Evolutionary conservation across 2,329 filamentous ascomycete genomes (phyloP), one percentile per base, ranked within the genome.

Genomic region (Helotiales sp.): DNA sequence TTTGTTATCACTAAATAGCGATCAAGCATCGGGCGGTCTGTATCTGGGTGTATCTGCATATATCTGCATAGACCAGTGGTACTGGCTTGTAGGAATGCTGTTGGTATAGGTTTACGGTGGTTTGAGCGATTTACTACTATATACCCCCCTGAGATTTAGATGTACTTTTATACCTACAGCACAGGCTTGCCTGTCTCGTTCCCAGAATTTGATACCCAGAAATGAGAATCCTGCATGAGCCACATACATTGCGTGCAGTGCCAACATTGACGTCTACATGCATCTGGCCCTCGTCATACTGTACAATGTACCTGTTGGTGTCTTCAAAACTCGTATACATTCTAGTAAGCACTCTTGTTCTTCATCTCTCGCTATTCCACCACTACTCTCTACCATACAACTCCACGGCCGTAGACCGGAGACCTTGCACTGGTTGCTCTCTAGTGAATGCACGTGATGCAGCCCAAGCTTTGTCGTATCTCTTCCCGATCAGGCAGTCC

Each of bases 11-110:
- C 15, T 24, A 27, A 22, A 19, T 15, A 17, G 58, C 50, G 33
- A 49, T 42, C 27, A 54, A 57, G 60, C 54, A 59, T 59, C 53
- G 52, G 60, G 56, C 31, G 51, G 55, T 52, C 53, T 53, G 42
- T 57, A 53, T 57, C 48, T 55, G 51, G 54, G 52, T 58, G 40
- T 54, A 58, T 53, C 57, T 60, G 57, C 59, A 57, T 58, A 47
- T 54, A 58, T 53, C 57, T 60, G 57, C 59, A 57, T 58, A 49
- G 48, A 57, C 58, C 58, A 52, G 54, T 40, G 55, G 33, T 50
- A 44, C 52, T 60, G 54, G 58, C 52, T 61, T 61, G 57, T 61
- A 60, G 55, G 52, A 62, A 61, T 53, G 33, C 33, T 50, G 33
- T 48, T 50, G 59, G 50, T 53, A 54, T 55, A 54, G 51, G 48